A percentile compares a stretch with the other conserved stretches of the same genome.
phyloP scores from a whole-genome alignment of 106 monocot genomes.

The Alisma plantagoaquatica region DNA sequence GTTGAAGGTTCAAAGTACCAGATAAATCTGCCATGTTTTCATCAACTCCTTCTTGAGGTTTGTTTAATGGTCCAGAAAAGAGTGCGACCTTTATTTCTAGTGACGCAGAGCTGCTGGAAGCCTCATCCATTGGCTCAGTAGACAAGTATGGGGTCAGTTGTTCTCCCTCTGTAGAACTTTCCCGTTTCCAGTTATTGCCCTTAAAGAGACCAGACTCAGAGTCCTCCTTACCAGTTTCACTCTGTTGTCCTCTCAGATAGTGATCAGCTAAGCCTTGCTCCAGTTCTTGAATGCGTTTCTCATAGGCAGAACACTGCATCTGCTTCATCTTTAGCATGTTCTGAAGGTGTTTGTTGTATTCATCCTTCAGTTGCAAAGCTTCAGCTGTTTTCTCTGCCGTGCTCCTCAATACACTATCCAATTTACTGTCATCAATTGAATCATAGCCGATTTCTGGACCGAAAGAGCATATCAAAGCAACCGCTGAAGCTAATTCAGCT shows the following conservation, averaged over 20 bases:
- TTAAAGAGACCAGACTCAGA: constrained; percentile 15
- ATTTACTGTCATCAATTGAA: constrained; percentile 34
- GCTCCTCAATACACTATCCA: constrained; percentile 31
- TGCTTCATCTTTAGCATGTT: constrained; percentile 55
- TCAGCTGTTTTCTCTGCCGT: constrained; percentile 71
- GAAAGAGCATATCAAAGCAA: constrained; percentile 65
- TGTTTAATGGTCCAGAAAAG: constrained; percentile 16
- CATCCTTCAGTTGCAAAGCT: constrained; percentile 73
- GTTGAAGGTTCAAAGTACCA: constrained; percentile 21
- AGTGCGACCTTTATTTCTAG: constrained; percentile 31
- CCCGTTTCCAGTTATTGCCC: constrained; percentile 30
- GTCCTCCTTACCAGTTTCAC: neutral
- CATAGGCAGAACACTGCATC: constrained; percentile 54
- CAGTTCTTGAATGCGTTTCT: constrained; percentile 83
- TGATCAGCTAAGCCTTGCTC: constrained; percentile 68
- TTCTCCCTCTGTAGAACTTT: constrained; percentile 40
- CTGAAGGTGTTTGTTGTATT: constrained; percentile 68
- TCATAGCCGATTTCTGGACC: constrained; percentile 61
- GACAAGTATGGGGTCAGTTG: constrained; percentile 29
- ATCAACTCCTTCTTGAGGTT: constrained; percentile 69
- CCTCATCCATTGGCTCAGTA: constrained; percentile 75
- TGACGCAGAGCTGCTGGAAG: constrained; percentile 44
- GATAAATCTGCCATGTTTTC: constrained; percentile 87
- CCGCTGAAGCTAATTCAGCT: constrained; percentile 83
- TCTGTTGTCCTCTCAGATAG: constrained; percentile 39